Evolutionary conservation across 2,329 filamentous ascomycete genomes (phyloP).

Genomic region (Helicocarpus griseus): DNA sequence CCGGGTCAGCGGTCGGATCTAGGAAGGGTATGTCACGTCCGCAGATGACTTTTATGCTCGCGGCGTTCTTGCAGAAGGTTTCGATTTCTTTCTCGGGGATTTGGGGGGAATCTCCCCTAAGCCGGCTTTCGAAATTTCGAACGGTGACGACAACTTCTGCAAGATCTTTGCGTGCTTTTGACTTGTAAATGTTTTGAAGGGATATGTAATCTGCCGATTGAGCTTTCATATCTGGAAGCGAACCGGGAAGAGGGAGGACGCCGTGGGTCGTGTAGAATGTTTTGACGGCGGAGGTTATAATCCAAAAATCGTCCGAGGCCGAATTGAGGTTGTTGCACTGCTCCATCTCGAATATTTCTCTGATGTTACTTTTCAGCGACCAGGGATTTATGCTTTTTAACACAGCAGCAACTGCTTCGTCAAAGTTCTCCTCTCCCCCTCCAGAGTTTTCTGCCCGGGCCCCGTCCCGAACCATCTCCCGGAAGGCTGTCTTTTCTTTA

Average conservation of each 20-base stretch:
- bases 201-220: slow-evolving; percentile 80
- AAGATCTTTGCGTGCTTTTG: slow-evolving; percentile 69
- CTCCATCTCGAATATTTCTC: slow-evolving; percentile 67
- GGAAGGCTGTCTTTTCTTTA: slow-evolving; percentile 77
- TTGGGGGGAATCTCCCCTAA: slow-evolving; percentile 34
- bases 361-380: slow-evolving; percentile 58
- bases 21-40: slow-evolving; percentile 46
- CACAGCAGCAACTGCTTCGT: slow-evolving; percentile 80
- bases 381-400: slow-evolving; percentile 72
- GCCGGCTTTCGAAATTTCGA: slow-evolving; percentile 43
- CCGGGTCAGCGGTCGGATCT: slow-evolving; percentile 32
- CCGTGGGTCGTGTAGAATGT: slow-evolving; percentile 64
- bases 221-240: slow-evolving; percentile 95
- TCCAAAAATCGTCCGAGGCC: slow-evolving; percentile 66
- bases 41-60: slow-evolving; percentile 81
- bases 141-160: slow-evolving; percentile 62
- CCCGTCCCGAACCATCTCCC: slow-evolving; percentile 56
- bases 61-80: slow-evolving; percentile 88
- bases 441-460: slow-evolving; percentile 66
- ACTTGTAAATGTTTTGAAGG: slow-evolving; percentile 87
- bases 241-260: slow-evolving; percentile 72
- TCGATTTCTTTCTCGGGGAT: slow-evolving; percentile 70
- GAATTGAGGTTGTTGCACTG: slow-evolving; percentile 41
- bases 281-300: slow-evolving; percentile 71
- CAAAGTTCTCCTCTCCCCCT: slow-evolving; percentile 92